phyloP scores from a whole-genome alignment of 2,329 filamentous ascomycete genomes.

The Colletotrichum sp. region DNA sequence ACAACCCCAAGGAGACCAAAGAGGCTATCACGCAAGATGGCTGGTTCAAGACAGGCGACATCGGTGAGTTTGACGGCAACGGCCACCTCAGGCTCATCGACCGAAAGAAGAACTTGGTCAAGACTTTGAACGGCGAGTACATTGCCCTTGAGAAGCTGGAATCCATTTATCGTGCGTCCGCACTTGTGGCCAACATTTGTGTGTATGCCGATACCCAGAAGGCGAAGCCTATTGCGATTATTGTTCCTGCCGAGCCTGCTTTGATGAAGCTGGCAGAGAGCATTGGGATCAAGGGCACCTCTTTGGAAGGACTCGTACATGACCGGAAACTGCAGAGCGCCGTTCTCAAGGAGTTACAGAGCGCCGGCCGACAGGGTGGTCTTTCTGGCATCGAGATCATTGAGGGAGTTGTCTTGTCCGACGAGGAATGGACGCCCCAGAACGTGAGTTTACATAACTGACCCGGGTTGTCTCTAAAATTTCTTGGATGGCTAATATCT shows the following conservation, averaged over 20 bases:
- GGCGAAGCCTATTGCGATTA: slow-evolving; percentile 60
- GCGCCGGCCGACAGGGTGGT: slow-evolving; percentile 64
- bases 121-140: slow-evolving; percentile 83
- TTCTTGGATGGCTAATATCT: slow-evolving; percentile 28
- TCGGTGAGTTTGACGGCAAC: slow-evolving; percentile 76
- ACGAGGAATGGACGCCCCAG: slow-evolving; percentile 78
- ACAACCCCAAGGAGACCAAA: slow-evolving; percentile 78
- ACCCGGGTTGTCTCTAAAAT: neutral
- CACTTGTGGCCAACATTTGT: slow-evolving; percentile 61
- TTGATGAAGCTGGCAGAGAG: slow-evolving; percentile 56
- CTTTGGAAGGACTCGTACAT: slow-evolving; percentile 71
- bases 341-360: slow-evolving; percentile 71
- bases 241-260: slow-evolving; percentile 60
- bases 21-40: slow-evolving; percentile 73
- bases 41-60: slow-evolving; percentile 90
- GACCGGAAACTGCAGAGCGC: slow-evolving; percentile 67
- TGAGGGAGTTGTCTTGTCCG: slow-evolving; percentile 72
- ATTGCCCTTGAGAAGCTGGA: slow-evolving; percentile 79
- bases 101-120: slow-evolving; percentile 89
- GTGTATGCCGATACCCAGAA: slow-evolving; percentile 58
- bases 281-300: slow-evolving; percentile 53
- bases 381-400: slow-evolving; percentile 73
- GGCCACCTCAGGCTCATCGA: slow-evolving; percentile 80
- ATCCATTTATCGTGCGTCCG: slow-evolving; percentile 56
- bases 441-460: slow-evolving; percentile 61